Percentiles rank a stretch among this genome's conserved stretches.
Conservation (phyloP, 2,329 filamentous ascomycete species). For the Epichloe sp. region DNA sequence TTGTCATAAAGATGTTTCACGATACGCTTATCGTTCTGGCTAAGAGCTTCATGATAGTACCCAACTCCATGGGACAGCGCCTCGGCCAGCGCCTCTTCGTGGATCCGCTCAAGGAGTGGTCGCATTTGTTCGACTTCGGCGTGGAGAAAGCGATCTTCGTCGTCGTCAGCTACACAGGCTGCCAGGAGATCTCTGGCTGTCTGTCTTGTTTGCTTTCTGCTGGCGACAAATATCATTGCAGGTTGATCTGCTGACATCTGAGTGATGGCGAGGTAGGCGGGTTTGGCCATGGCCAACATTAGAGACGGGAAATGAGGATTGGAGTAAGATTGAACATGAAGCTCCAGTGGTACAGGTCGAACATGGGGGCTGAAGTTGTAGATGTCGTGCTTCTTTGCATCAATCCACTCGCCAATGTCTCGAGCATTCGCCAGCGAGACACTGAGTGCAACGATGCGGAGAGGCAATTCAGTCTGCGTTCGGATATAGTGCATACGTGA, state of each 20-base stretch:
- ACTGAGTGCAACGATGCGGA: conserved; percentile 80
- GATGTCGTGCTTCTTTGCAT: conserved; percentile 93
- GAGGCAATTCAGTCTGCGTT: conserved; percentile 67
- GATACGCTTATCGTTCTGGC: conserved; percentile 78
- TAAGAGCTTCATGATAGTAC: conserved; percentile 93
- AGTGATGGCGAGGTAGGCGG: conserved; percentile 76
- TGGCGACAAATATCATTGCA: conserved; percentile 83
- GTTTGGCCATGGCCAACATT: conserved; percentile 97
- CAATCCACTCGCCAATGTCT: conserved; percentile 95
- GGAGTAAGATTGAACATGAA: conserved; percentile 89
- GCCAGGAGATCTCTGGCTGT: conserved; percentile 79
- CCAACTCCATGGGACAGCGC: conserved; percentile 88
- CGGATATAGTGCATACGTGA: conserved; percentile 96
- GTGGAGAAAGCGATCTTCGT: conserved; percentile 89
- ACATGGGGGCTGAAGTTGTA: conserved; percentile 97
- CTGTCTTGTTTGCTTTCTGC: conserved; percentile 78
- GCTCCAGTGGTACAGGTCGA: conserved; percentile 75
- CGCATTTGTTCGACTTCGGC: conserved; percentile 69
- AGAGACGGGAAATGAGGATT: conserved; percentile 95
- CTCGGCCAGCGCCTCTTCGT: conserved; percentile 78
- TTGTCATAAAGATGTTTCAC: conserved; percentile 84
- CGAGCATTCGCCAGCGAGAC: conserved; percentile 87
- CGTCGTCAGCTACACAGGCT: conserved; percentile 76
- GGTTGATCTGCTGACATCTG: conserved; percentile 84
- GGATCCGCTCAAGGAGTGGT: conserved; percentile 68